Conservation (phyloP, 179 eudicot genomes). For the Pouteria campechiana region DNA sequence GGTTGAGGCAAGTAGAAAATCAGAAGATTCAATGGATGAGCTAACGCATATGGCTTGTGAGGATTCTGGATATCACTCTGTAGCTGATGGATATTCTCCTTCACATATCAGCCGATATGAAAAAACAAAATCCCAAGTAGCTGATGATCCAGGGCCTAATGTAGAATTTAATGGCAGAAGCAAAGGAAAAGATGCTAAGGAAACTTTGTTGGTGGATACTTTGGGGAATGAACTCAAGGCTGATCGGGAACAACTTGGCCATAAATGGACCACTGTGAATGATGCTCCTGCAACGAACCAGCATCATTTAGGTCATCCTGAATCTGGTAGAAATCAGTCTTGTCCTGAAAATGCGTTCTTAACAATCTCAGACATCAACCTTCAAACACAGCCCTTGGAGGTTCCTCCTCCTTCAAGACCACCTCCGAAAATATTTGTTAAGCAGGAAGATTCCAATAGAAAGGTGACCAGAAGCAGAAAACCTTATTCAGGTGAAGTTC, state of each 20-base stretch:
- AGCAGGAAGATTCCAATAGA: slow-evolving; percentile 14
- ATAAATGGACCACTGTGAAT: no score
- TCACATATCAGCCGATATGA: slow-evolving; percentile 15
- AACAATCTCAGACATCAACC: slow-evolving; percentile 50
- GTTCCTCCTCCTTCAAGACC: slow-evolving; percentile 53
- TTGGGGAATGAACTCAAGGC: slow-evolving; percentile 16
- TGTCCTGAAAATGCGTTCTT: slow-evolving; percentile 16
- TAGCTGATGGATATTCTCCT: slow-evolving; percentile 27
- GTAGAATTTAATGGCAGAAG: slow-evolving; percentile 18
- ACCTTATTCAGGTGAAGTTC: no score
- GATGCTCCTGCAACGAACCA: no score
- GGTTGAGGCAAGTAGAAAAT: no score
- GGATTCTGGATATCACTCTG: slow-evolving; percentile 46
- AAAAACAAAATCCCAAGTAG: slow-evolving; percentile 11
- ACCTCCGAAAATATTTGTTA: slow-evolving; percentile 36
- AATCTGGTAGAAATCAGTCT: slow-evolving; percentile 13
- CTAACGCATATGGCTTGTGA: slow-evolving; percentile 36
- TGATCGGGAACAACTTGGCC: slow-evolving; percentile 14
- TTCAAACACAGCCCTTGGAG: slow-evolving; percentile 45
- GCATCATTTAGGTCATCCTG: no score
- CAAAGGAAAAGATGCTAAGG: slow-evolving; percentile 21
- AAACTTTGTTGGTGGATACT: slow-evolving; percentile 20
- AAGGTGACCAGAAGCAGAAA: no score
- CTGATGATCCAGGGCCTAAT: slow-evolving; percentile 20
- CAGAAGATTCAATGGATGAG: slow-evolving; percentile 24